A percentile compares a stretch with the other conserved stretches of the same genome.
These are phyloP conservation scores for Vigna trinervia DNA, from an alignment of 306 rosid genomes.

Conservation along the genomic window DNA sequence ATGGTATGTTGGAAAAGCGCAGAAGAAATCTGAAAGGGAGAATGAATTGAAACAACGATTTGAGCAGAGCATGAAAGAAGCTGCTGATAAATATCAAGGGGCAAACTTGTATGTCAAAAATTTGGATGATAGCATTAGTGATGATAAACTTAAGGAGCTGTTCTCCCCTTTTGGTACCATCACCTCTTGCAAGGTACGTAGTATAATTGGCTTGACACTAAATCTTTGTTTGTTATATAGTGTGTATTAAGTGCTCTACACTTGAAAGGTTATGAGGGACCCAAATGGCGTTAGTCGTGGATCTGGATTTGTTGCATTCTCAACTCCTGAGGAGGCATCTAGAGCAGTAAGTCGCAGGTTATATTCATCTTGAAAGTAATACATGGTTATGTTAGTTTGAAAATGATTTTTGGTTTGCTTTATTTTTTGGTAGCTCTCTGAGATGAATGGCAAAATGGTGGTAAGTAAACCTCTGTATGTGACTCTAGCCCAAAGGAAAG, in stretches of 20 bases:
- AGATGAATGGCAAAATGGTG: constrained; percentile 96
- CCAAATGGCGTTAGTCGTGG: constrained; percentile 96
- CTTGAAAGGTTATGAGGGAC: constrained; percentile 87
- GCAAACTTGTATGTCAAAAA: constrained; percentile 88
- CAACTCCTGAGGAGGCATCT: constrained; percentile 95
- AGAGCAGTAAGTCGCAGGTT: constrained; percentile 77
- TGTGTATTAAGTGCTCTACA: constrained; percentile 25
- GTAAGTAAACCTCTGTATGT: constrained; percentile 95
- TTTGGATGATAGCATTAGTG: constrained; percentile 76
- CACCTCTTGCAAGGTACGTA: constrained; percentile 87
- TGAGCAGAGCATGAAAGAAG: constrained; percentile 92
- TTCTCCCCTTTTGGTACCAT: constrained; percentile 79
- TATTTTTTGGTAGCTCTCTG: constrained; percentile 63
- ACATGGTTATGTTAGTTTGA: neutral
- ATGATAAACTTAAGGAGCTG: constrained; percentile 80
- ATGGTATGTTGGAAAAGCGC: constrained; percentile 95
- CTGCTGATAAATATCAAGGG: constrained; percentile 92
- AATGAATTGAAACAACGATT: constrained; percentile 70
- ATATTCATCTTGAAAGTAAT: constrained; percentile 1
- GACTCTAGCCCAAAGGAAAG: constrained; percentile 96
- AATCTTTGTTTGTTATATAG: constrained; percentile 1
- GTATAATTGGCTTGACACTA: constrained; percentile 16
- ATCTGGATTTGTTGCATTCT: constrained; percentile 95
- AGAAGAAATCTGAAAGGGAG: constrained; percentile 95
- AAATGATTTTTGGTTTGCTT: neutral